These are phyloP conservation scores for Saccharomycopsis amapae DNA, from an alignment of 805 yeast species.

Conservation along the genomic window DNA sequence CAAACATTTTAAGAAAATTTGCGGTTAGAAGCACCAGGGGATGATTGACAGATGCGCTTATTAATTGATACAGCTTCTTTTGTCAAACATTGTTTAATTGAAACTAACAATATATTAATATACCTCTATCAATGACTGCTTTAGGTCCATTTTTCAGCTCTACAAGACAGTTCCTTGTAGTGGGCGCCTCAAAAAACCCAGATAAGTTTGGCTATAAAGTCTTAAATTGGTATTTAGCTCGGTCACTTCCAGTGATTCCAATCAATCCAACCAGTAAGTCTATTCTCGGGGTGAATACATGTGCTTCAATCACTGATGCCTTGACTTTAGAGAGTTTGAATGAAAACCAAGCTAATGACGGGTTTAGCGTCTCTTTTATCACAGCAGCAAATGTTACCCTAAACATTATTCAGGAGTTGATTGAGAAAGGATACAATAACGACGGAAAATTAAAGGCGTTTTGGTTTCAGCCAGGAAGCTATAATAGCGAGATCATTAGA, in stretches of 20 bases:
- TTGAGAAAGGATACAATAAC: not conserved
- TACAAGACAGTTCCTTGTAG: conserved; percentile 49
- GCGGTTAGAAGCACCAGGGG: too few relatives aligned
- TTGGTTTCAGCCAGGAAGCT: conserved; percentile 86
- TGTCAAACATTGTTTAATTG: too few relatives aligned
- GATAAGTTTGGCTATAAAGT: conserved; percentile 66
- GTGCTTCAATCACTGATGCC: conserved; percentile 29
- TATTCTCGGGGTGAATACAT: conserved; percentile 40
- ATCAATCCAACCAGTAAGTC: conserved; percentile 50
- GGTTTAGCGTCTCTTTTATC: conserved; percentile 56
- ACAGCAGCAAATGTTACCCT: conserved; percentile 66
- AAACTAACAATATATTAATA: too few relatives aligned
- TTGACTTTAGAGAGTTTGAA: conserved; percentile 27
- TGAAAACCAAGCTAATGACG: conserved; percentile 31
- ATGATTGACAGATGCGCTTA: too few relatives aligned
- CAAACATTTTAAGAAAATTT: too few relatives aligned
- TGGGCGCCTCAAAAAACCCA: conserved; percentile 64
- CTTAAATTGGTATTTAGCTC: conserved; percentile 56
- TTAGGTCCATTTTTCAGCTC: conserved; percentile 49
- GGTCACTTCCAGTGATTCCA: conserved; percentile 53
- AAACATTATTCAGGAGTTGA: conserved; percentile 35
- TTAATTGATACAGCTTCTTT: too few relatives aligned
- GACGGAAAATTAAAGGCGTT: conserved; percentile 37
- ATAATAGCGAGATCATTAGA: conserved; percentile 43
- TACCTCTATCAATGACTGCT: too few relatives aligned